phyloP scores from a whole-genome alignment of 768 basidiomycete species.

The Tylopilus felleus region DNA sequence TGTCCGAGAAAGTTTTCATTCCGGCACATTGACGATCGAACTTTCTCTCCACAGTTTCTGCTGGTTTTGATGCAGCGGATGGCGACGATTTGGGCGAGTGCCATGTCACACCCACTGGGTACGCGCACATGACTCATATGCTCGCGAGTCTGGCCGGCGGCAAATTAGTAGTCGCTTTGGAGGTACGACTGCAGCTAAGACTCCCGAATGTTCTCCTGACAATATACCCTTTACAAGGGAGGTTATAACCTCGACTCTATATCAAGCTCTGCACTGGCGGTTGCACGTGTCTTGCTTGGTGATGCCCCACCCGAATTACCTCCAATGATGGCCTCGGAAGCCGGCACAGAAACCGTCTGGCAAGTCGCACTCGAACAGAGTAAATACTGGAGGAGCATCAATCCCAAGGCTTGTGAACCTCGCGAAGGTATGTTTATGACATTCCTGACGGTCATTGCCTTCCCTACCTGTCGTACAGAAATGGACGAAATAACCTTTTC shows the following conservation, averaged over 20 bases:
- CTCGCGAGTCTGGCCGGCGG: slow-evolving; percentile 84
- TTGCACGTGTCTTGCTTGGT: slow-evolving; percentile 84
- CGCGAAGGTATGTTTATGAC: slow-evolving; percentile 55
- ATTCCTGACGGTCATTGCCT: background rate
- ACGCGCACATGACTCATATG: slow-evolving; percentile 99
- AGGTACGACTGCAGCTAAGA: slow-evolving; percentile 50
- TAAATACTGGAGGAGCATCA: slow-evolving; percentile 87
- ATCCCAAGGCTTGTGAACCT: slow-evolving; percentile 79
- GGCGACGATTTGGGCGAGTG: slow-evolving; percentile 94
- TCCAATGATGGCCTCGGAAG: slow-evolving; percentile 70
- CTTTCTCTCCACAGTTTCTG: slow-evolving; percentile 64
- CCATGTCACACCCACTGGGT: slow-evolving; percentile 85
- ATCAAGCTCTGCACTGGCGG: slow-evolving; percentile 82
- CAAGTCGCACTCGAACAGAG: slow-evolving; percentile 85
- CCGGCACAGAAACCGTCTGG: slow-evolving; percentile 86
- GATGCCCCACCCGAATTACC: slow-evolving; percentile 76
- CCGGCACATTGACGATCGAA: background rate
- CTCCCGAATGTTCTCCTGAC: slow-evolving; percentile 1
- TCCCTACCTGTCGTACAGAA: slow-evolving; percentile 37
- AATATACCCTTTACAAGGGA: slow-evolving; percentile 50
- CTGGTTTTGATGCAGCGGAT: slow-evolving; percentile 94
- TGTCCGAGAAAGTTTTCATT: slow-evolving; percentile 26
- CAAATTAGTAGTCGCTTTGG: slow-evolving; percentile 87
- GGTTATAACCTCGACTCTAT: slow-evolving; percentile 93
- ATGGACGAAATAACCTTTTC: slow-evolving; percentile 60